A percentile compares a stretch with the other conserved stretches of the same genome.
Evolutionary conservation across 305 asterid genomes (phyloP).

Genomic region (Fraxinus platypoda): DNA sequence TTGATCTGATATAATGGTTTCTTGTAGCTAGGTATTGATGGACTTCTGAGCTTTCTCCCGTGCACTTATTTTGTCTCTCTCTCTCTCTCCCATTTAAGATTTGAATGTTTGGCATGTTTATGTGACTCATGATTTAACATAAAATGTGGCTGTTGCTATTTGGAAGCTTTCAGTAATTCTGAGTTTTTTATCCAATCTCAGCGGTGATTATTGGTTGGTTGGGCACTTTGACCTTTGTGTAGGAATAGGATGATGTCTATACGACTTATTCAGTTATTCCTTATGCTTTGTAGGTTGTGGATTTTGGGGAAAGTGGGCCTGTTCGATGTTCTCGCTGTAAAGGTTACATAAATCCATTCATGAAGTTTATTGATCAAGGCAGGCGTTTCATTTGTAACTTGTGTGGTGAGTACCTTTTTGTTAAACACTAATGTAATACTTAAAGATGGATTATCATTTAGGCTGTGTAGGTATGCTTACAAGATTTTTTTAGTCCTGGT

Average conservation of each 20-base stretch:
- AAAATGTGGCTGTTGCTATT: not conserved
- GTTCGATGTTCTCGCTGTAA: constrained; percentile 98
- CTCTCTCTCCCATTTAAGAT: not conserved
- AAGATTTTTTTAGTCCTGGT: not conserved
- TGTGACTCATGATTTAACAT: not conserved
- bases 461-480: not conserved
- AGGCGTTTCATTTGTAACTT: constrained; percentile 88
- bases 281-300: constrained; percentile 61
- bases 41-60: not conserved
- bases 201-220: not conserved
- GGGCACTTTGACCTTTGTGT: constrained; percentile 14
- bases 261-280: constrained; percentile 12
- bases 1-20: not conserved
- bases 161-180: not conserved
- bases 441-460: not conserved
- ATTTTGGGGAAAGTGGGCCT: constrained; percentile 96
- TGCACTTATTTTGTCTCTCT: not conserved
- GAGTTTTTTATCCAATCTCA: constrained; percentile 8
- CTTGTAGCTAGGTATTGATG: not conserved
- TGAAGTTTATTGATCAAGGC: constrained; percentile 95
- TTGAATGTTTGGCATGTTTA: not conserved
- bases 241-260: constrained; percentile 15
- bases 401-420: constrained; percentile 64
- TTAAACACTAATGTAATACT: not conserved
- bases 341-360: constrained; percentile 92